Evolutionary conservation across 2,329 filamentous ascomycete genomes (phyloP).

Genomic region (Fusarium setosum): DNA sequence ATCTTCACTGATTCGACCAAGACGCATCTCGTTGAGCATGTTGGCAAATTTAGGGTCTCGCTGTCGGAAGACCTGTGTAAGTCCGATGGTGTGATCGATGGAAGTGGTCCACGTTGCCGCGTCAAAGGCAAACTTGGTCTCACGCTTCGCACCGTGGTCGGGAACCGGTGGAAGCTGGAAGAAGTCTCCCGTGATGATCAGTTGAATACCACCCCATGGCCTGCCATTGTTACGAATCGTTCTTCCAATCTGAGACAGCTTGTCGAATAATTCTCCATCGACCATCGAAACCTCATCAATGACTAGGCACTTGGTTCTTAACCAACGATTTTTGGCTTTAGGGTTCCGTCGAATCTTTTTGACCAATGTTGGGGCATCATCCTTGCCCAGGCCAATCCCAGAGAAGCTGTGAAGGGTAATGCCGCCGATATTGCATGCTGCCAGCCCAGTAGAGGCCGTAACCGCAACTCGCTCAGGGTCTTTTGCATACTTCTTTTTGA

Average conservation of each 20-base stretch:
- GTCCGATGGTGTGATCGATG: conserved; percentile 93
- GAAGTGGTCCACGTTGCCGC: conserved; percentile 91
- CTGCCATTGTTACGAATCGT: conserved; percentile 89
- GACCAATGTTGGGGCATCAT: conserved; percentile 80
- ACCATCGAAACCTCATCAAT: conserved; percentile 99
- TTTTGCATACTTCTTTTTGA: conserved; percentile 79
- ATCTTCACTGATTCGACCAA: conserved; percentile 81
- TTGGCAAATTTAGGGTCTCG: conserved; percentile 87
- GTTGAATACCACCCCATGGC: conserved; percentile 94
- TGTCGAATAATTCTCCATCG: conserved; percentile 96
- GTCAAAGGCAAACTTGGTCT: conserved; percentile 92
- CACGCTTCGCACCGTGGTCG: conserved; percentile 71
- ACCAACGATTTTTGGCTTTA: conserved; percentile 90
- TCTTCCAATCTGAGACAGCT: conserved; percentile 88
- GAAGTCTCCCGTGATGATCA: conserved; percentile 96
- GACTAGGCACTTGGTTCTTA: conserved; percentile 86
- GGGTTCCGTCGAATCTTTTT: conserved; percentile 91
- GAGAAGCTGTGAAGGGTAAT: conserved; percentile 96
- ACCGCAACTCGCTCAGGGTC: conserved; percentile 90
- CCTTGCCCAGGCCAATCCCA: conserved; percentile 92
- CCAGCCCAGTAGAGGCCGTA: conserved; percentile 94
- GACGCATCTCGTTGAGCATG: conserved; percentile 98
- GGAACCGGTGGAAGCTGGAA: conserved; percentile 97
- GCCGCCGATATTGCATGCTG: conserved; percentile 96
- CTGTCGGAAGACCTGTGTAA: conserved; percentile 97